Evolutionary conservation across 2,329 filamentous ascomycete genomes (phyloP).

Genomic region (Ophiostoma tasmaniense): DNA sequence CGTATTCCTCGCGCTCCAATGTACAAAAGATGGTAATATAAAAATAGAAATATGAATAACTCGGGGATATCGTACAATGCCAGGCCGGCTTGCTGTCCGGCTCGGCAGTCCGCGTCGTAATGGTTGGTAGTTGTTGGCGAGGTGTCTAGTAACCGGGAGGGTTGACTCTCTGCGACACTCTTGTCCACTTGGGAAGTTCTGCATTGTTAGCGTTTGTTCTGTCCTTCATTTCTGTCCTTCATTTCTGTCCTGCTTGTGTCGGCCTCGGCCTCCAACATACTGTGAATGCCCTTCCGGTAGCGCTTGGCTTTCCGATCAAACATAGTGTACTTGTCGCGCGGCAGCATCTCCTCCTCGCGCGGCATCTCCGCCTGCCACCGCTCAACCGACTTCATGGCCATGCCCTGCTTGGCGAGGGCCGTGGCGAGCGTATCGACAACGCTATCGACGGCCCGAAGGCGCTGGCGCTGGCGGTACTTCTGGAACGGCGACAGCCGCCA

Average conservation of each 20-base stretch:
- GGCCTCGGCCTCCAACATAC: conserved; percentile 46
- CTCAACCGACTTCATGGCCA: conserved; percentile 68
- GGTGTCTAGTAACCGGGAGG: conserved; percentile 70
- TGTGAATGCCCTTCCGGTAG: conserved; percentile 96
- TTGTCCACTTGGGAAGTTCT: conserved; percentile 90
- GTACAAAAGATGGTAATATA: neutral
- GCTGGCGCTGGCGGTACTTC: conserved; percentile 77
- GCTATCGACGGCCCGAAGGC: conserved; percentile 74
- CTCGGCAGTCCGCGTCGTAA: neutral
- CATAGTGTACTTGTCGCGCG: conserved; percentile 94
- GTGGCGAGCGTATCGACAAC: conserved; percentile 77
- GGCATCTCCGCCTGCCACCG: conserved; percentile 96
- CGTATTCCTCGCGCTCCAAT: neutral
- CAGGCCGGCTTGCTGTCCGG: neutral
- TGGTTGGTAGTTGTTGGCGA: neutral
- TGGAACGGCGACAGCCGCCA: conserved; percentile 91
- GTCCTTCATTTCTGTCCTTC: neutral
- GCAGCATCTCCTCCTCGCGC: conserved; percentile 87
- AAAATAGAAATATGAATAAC: neutral
- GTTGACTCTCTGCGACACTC: conserved; percentile 87
- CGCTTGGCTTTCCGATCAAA: conserved; percentile 94
- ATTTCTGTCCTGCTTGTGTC: neutral
- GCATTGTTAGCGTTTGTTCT: conserved; percentile 15
- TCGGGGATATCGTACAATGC: conserved; percentile 19
- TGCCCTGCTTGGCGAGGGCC: conserved; percentile 65